Percentiles rank a stretch among this genome's conserved stretches.
Conservation (phyloP, 805 yeast genomes). For the Spathaspora arborariae region DNA sequence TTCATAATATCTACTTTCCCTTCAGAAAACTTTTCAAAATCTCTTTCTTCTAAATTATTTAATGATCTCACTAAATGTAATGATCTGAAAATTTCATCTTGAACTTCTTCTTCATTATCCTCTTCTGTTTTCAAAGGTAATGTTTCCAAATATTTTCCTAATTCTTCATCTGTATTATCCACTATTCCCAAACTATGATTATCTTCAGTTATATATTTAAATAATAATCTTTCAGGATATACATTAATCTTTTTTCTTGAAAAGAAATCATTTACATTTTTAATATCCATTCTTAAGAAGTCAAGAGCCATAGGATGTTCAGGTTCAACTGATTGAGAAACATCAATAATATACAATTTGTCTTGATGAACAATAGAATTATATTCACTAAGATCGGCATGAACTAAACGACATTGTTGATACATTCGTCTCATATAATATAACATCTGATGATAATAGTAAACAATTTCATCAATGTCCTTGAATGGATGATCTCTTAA, state of each 20-base stretch:
- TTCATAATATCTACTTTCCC: conserved; percentile 80
- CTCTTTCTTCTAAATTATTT: conserved; percentile 86
- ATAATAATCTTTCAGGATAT: conserved; percentile 77
- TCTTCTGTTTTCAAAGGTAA: conserved; percentile 56
- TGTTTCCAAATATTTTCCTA: conserved; percentile 40
- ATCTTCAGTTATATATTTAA: conserved; percentile 66
- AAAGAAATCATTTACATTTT: conserved; percentile 89
- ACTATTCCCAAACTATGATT: conserved; percentile 35
- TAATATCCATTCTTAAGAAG: conserved; percentile 94
- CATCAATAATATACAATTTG: conserved; percentile 85
- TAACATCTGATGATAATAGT: conserved; percentile 73
- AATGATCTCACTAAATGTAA: conserved; percentile 73
- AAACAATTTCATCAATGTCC: conserved; percentile 59
- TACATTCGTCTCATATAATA: conserved; percentile 84
- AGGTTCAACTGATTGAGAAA: conserved; percentile 95
- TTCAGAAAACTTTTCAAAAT: conserved; percentile 69
- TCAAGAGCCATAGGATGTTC: conserved; percentile 97
- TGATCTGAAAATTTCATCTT: conserved; percentile 85
- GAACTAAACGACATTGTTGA: conserved; percentile 85
- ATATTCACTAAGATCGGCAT: conserved; percentile 95
- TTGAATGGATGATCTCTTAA: conserved; percentile 77
- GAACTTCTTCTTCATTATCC: conserved; percentile 49
- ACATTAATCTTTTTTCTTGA: conserved; percentile 65
- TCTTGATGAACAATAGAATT: conserved; percentile 82
- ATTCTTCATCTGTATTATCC: conserved; percentile 36